Evolutionary conservation across 192 early-diverging fungal species (phyloP).

Genomic region (Backusella psychrophila): DNA sequence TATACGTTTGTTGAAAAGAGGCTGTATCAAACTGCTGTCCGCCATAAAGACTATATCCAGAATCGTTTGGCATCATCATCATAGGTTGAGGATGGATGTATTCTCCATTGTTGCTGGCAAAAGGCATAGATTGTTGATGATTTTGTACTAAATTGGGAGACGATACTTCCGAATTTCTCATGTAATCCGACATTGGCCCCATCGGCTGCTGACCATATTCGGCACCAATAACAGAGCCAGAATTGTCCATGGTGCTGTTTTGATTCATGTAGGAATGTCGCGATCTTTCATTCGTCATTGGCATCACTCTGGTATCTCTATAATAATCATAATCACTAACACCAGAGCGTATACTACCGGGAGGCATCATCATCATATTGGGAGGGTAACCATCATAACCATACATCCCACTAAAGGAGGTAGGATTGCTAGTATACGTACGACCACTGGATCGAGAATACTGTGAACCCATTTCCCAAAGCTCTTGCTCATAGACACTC

Average conservation of each 20-base stretch:
- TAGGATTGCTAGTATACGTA: constrained; percentile 25
- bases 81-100: not conserved
- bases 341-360: not conserved
- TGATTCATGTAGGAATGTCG: not conserved
- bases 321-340: constrained; percentile 34
- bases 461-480: constrained; percentile 61
- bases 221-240: constrained; percentile 13
- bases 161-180: not conserved
- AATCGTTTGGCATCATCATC: constrained; percentile 1
- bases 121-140: not conserved
- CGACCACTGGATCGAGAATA: constrained; percentile 38
- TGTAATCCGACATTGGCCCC: not conserved
- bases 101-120: not conserved
- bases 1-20: not conserved
- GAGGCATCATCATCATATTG: not conserved
- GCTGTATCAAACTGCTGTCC: not conserved
- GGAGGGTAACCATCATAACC: not conserved
- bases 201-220: not conserved
- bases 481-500: constrained; percentile 82
- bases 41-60: not conserved
- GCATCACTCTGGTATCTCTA: constrained; percentile 17
- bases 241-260: not conserved
- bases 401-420: not conserved
- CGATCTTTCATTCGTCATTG: not conserved
- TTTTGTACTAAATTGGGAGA: not conserved